Conservation (phyloP, 1,284 basidiomycete species). For the Golubevia pallescens region DNA sequence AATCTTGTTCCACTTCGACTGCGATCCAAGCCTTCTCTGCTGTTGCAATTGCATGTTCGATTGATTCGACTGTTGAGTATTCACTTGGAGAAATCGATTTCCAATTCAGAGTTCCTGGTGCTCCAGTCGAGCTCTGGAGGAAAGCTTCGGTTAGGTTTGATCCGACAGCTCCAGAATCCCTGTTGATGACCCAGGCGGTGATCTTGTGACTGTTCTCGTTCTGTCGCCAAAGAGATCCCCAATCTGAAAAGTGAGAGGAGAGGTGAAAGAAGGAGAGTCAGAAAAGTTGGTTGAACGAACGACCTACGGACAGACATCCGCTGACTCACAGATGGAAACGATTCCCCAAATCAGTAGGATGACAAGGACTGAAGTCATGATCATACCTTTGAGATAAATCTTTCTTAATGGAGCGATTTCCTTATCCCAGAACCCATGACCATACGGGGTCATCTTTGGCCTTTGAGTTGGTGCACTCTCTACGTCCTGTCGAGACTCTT, state of each 20-base stretch:
- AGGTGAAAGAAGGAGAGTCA: neutral
- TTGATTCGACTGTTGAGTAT: constrained; percentile 21
- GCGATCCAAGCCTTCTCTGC: constrained; percentile 18
- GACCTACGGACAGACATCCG: no score
- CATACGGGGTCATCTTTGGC: no score
- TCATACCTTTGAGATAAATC: constrained; percentile 30
- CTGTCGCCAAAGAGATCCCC: constrained; percentile 47
- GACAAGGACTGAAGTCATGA: constrained; percentile 20
- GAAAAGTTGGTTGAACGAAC: no score
- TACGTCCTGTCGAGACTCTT: no score
- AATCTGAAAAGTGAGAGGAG: constrained; percentile 20
- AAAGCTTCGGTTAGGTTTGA: constrained; percentile 23
- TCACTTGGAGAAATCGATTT: constrained; percentile 18
- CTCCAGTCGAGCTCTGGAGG: constrained; percentile 25
- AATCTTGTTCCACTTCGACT: constrained; percentile 32
- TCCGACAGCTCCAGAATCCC: constrained; percentile 38
- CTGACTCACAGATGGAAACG: constrained; percentile 20
- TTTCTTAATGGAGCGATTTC: constrained; percentile 20
- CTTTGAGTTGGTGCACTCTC: no score
- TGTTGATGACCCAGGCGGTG: constrained; percentile 42
- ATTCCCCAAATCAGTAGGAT: constrained; percentile 31
- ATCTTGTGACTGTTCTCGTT: constrained; percentile 32
- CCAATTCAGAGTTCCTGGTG: constrained; percentile 45
- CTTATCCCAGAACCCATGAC: constrained; percentile 31
- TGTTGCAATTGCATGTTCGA: constrained; percentile 38